A percentile compares a stretch with the other conserved stretches of the same genome.
phyloP scores from a whole-genome alignment of 345 rosid genomes.

The Toxicodendron radicans region DNA sequence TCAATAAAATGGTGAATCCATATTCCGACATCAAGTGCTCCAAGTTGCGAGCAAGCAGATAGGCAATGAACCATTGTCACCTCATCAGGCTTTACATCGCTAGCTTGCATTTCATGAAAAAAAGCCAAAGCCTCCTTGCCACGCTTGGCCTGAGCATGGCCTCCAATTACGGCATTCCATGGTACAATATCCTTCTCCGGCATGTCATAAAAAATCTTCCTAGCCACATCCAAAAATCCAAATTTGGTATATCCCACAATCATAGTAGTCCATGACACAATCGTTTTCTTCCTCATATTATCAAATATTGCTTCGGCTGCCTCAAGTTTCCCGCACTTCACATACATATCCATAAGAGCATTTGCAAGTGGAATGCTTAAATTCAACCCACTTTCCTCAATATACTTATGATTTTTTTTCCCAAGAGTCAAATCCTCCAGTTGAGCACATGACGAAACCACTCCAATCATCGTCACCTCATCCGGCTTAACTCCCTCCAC shows the following conservation, averaged over 20 bases:
- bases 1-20: conserved; percentile 79
- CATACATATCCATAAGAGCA: conserved; percentile 83
- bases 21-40: conserved; percentile 78
- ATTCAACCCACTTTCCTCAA: conserved; percentile 41
- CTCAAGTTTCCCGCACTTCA: conserved; percentile 66
- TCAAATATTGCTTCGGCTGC: conserved; percentile 55
- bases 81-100: conserved; percentile 55
- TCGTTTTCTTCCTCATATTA: conserved; percentile 49
- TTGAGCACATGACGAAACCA: conserved; percentile 61
- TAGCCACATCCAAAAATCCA: conserved; percentile 56
- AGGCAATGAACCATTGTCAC: conserved; percentile 85
- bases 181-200: conserved; percentile 72
- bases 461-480: conserved; percentile 82
- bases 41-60: conserved; percentile 86
- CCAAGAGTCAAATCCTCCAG: conserved; percentile 61
- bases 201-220: conserved; percentile 57
- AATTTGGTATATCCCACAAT: conserved; percentile 67
- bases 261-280: conserved; percentile 79
- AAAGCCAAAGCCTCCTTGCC: conserved; percentile 67
- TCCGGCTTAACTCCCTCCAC: conserved; percentile 50
- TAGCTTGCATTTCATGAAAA: conserved; percentile 78
- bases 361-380: conserved; percentile 65
- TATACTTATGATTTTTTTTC: conserved; percentile 50
- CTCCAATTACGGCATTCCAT: conserved; percentile 88
- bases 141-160: conserved; percentile 60